phyloP scores from a whole-genome alignment of 805 yeast species.

The Yarrowia phangngaensis region DNA sequence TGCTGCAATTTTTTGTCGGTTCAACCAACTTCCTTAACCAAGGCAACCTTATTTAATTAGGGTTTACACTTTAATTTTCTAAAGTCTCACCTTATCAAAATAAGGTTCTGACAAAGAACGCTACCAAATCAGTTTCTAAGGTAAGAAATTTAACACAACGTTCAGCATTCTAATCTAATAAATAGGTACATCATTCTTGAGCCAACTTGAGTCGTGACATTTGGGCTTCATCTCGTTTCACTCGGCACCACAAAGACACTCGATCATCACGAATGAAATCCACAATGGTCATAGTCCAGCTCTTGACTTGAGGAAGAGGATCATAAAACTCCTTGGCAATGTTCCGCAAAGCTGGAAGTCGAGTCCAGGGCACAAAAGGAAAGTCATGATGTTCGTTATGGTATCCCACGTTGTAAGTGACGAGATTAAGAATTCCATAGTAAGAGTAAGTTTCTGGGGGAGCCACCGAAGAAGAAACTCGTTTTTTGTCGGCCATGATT shows the following conservation, averaged over 20 bases:
- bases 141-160: no score
- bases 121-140: no score
- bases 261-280: constrained; percentile 66
- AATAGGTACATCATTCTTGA: no score
- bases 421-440: constrained; percentile 70
- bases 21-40: no score
- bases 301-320: constrained; percentile 68
- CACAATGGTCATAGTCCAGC: constrained; percentile 75
- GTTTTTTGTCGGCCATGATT: background rate
- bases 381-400: constrained; percentile 96
- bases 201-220: constrained; percentile 13
- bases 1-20: no score
- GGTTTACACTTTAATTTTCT: no score
- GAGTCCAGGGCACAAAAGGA: constrained; percentile 90
- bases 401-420: constrained; percentile 91
- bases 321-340: constrained; percentile 79
- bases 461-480: constrained; percentile 34
- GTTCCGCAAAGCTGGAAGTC: constrained; percentile 56
- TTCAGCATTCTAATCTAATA: no score
- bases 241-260: constrained; percentile 75
- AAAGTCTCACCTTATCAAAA: no score
- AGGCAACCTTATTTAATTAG: no score
- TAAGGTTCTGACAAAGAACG: no score
- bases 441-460: constrained; percentile 83
- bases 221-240: constrained; percentile 49